Evolutionary conservation across 2,329 filamentous ascomycete genomes (phyloP).

Genomic region (Colletotrichum sp.): DNA sequence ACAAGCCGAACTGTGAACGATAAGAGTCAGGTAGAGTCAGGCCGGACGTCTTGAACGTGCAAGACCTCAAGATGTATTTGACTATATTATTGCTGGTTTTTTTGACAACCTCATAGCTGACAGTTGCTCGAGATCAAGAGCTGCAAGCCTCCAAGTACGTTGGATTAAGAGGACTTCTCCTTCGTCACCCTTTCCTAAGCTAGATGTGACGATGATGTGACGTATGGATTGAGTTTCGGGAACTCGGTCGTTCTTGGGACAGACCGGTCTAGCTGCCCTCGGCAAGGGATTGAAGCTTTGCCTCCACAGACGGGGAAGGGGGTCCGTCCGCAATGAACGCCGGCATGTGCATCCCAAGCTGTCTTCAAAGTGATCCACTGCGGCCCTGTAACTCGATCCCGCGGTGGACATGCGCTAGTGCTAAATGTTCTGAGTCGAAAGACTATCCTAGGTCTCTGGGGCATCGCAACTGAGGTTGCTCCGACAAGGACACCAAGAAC

Average conservation of each 20-base stretch:
- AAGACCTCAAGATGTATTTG: background rate
- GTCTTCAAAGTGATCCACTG: background rate
- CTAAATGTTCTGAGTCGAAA: rapidly evolving
- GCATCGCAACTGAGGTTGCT: background rate
- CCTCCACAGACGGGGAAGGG: background rate
- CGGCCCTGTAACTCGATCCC: background rate
- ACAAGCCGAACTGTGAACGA: rapidly evolving
- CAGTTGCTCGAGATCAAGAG: rapidly evolving
- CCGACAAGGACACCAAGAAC: rapidly evolving
- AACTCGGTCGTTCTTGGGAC: background rate
- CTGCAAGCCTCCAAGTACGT: background rate
- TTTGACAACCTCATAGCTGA: rapidly evolving
- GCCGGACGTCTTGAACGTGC: rapidly evolving
- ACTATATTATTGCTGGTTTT: rapidly evolving
- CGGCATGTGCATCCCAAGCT: background rate
- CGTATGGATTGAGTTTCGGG: background rate
- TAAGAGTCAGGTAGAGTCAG: rapidly evolving
- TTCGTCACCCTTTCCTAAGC: background rate
- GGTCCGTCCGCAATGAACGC: too few relatives aligned
- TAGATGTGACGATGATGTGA: background rate
- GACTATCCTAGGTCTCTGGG: background rate
- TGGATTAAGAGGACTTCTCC: background rate
- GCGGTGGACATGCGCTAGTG: background rate
- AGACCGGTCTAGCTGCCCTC: background rate
- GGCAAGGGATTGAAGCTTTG: background rate